Evolutionary conservation across 768 basidiomycete species (phyloP), one percentile per base, ranked within the genome.

Genomic region (Boletus tylopilopsis): DNA sequence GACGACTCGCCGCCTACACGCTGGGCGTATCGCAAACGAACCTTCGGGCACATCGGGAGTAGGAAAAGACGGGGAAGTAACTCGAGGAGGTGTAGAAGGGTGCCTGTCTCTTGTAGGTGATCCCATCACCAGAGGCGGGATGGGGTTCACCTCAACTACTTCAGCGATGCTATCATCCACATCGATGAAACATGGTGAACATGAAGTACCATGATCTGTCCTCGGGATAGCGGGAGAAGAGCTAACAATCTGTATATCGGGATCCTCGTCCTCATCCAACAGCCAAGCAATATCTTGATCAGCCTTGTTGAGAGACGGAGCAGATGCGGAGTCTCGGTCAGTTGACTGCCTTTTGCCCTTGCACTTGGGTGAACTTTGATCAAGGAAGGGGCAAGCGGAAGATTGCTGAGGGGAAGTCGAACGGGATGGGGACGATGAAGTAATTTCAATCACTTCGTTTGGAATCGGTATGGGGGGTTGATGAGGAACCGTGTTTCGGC

Each of bases 191-290:
- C 24, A 34, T 19, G 13, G 11, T 41, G 42, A 49, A 34, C 21
- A 30, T 42, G 45, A 21, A 40, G 48, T 18, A 35, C 23, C 45
- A 38, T 42, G 23, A 33, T 45, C 45, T 52, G 41, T 45, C 52
- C 46, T 46, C 40, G 50, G 49, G 48, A 25, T 13, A 23, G 64
- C 35, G 9, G 80, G 80, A 4, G 82, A 75, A 19, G 82, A 82
- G 42, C 71, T 68, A n/a, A 78, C 42, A 33, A 83, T 76, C 49
- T 75, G 72, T 54, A 83, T 69, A 37, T 73, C 70, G 10, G 71
- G 73, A 38, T 84, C 73, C n/a, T 75, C 84, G 44, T 85, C 83
- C 49, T 82, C 83, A 22, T 81, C 82, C 10, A 87, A 63, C 19
- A 88, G 68, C 85, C 84, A 87, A 2, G 79, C 76, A 68, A 87